A percentile compares a stretch with the other conserved stretches of the same genome.
Evolutionary conservation across 768 basidiomycete genomes (phyloP).

Genomic region (Russula virescens): DNA sequence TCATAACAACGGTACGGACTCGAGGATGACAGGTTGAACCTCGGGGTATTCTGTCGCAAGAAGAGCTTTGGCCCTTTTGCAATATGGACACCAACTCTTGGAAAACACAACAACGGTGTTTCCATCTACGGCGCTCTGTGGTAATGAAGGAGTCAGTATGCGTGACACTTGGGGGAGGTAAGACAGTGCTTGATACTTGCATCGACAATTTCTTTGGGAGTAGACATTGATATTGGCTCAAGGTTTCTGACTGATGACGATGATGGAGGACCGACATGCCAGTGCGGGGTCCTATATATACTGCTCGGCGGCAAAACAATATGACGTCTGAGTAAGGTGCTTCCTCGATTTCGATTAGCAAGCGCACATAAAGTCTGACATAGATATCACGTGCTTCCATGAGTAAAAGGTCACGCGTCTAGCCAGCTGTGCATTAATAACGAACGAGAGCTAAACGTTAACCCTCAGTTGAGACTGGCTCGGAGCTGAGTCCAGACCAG

Average conservation of each 20-base stretch:
- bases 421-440: no score
- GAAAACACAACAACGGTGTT: conserved; percentile 37
- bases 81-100: conserved; percentile 39
- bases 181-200: not conserved
- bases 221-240: conserved; percentile 12
- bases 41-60: conserved; percentile 29
- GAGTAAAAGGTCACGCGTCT: not conserved
- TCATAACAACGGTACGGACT: conserved; percentile 27
- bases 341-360: not conserved
- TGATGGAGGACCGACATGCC: not conserved
- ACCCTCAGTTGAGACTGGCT: no score
- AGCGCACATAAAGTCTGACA: not conserved
- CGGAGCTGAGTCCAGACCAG: no score
- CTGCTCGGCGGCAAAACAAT: not conserved
- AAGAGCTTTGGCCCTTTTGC: conserved; percentile 35
- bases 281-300: not conserved
- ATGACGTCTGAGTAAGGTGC: not conserved
- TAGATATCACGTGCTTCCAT: not conserved
- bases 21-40: conserved; percentile 29
- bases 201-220: conserved; percentile 14
- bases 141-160: not conserved
- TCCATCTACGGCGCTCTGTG: conserved; percentile 31
- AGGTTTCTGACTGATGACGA: not conserved
- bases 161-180: no score
- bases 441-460: no score